Base-by-base conservation (phyloP, 768 basidiomycete species). In the Termitomyces sp. region DNA sequence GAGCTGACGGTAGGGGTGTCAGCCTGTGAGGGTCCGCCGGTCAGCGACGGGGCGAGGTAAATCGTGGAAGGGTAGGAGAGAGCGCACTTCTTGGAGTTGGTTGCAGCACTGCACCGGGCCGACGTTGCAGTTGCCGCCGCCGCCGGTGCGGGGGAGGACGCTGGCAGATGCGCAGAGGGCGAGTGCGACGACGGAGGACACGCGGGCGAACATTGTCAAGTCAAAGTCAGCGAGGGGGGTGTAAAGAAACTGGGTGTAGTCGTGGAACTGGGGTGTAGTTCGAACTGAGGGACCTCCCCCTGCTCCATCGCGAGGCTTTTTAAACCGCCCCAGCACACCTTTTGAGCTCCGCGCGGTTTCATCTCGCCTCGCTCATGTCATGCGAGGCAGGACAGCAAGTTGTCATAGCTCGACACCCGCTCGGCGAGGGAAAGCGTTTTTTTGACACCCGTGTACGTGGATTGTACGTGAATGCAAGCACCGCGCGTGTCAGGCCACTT, bases 81-180 rank as follows among this genome's bases (percentile, higher is more conserved):
- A 43, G 22, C 46, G 20, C 3, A 48, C 46, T 3, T 1, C 20
- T 18, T 62, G 57, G 36, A 63, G 50, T n/a, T 47, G 53, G 22
- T 64, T 64, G 58, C 66, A 67, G 63, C 66, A 67, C n/a, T 62
- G 55, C 13, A 57, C 3, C 4, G 54, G 2, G 14, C 63, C 64
- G 5, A 55, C 59, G 44, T 59, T 67, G 61, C 66, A 65, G 32
- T 63, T 18, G 3, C 38, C 38, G 14, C 40, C 38, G 14, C 40
- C 33, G 13, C 11, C 20, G 3, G 32, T 54, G 52, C 54, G 55
- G 14, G 64, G 64, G 24, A 65, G 22, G 35, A 51, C 56, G 24
- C 28, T 61, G 35, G 57, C 58, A 35, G 60, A 56, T 7, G 48
- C 64, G 52, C 55, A 53, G 48, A 58, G 41, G 16, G 62, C 41